Evolutionary conservation across 176 grass and related monocot genomes (phyloP), one percentile per base, ranked within the genome.

Genomic region (Aegilops tauschii): DNA sequence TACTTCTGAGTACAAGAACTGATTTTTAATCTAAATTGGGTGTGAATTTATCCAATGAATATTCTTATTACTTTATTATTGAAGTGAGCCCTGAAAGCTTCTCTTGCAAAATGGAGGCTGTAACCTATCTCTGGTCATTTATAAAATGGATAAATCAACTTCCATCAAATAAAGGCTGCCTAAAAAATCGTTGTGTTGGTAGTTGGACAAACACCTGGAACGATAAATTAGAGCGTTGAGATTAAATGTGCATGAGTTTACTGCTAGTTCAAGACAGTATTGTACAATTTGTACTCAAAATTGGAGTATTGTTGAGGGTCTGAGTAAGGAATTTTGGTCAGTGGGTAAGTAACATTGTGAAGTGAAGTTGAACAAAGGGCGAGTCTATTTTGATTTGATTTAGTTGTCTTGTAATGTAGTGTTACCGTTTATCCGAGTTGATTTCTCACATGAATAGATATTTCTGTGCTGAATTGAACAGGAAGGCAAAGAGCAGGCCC

Each of bases 401-500:
- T 77, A 6, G 20, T 1, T 50, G 42, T 78, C 10, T 31, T 65
- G 4, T 61, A 62, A 49, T 84, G 27, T 62, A 62, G 52, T 31
- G 6, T 3, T 76, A 50, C 20, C 45, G 54, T 69, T 78, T 70
- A 69, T 64, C 18, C 3, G 32, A 79, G 73, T 49, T 40, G 44
- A 78, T 37, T n/a, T 61, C 63, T 79, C 23, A 79, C 25, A 86
- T 71, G 49, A 78, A 45, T 61, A 58, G 42, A 36, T 85, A 62
- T 21, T 59, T 61, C 35, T 88, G 6, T 32, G 14, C 30, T 32
- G 29, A 83, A 84, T 84, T 61, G 21, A 74, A 1, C 80, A 95
- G 94, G 94, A 95, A 93, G 94, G 91, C 69, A 95, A 95, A 91
- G 94, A 95, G 56, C 94, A 95, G 82, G 94, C 94, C 83, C 94